Percentiles rank a stretch among this genome's conserved stretches.
phyloP scores from a whole-genome alignment of 208 protist species.

The Leishmania arabica region DNA sequence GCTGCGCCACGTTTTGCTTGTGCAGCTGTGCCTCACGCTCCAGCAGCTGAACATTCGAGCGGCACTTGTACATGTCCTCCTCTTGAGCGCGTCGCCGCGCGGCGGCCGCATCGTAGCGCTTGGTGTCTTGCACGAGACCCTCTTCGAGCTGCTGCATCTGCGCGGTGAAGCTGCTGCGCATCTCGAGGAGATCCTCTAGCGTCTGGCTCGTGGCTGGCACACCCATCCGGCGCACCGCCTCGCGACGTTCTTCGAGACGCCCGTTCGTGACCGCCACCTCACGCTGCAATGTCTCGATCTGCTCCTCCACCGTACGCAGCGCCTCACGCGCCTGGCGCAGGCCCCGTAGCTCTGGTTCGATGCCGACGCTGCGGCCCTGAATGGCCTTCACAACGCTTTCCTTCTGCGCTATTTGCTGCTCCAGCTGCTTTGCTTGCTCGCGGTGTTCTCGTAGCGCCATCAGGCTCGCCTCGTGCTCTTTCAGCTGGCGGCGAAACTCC shows the following conservation, averaged over 20 bases:
- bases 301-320: constrained; percentile 51
- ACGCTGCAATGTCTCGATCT: constrained; percentile 54
- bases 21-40: constrained; percentile 61
- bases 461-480: constrained; percentile 81
- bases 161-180: constrained; percentile 37
- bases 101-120: constrained; percentile 32
- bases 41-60: constrained; percentile 44
- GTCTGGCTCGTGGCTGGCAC: constrained; percentile 34
- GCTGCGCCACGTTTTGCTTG: constrained; percentile 32
- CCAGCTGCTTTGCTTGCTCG: constrained; percentile 73
- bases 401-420: constrained; percentile 58
- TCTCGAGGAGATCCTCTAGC: constrained; percentile 56
- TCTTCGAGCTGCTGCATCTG: constrained; percentile 40
- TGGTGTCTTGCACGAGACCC: constrained; percentile 29
- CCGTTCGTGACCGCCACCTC: constrained; percentile 68
- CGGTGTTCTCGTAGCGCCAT: constrained; percentile 81
- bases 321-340: constrained; percentile 48
- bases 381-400: constrained; percentile 53
- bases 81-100: constrained; percentile 32
- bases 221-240: constrained; percentile 35
- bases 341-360: constrained; percentile 66
- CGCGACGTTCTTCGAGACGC: constrained; percentile 66
- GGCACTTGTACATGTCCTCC: constrained; percentile 40
- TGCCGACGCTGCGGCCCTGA: constrained; percentile 35
- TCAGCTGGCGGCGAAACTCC: constrained; percentile 78